phyloP scores from a whole-genome alignment of 2,329 filamentous ascomycete genomes.

The Teratosphaeriaceae sp. region DNA sequence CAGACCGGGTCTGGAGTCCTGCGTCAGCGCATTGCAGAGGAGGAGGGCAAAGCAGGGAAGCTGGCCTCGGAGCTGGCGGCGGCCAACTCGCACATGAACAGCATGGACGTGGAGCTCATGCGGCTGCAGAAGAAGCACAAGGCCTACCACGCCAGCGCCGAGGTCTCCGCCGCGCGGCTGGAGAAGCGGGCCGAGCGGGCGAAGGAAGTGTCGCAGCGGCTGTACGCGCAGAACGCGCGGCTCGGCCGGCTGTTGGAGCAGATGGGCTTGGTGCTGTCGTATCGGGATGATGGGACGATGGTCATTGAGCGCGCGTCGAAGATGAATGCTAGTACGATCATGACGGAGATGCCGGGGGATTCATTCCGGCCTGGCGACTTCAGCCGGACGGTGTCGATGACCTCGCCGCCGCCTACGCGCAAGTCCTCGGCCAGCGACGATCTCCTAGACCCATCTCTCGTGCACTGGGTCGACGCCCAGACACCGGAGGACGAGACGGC shows the following conservation, averaged over 20 bases:
- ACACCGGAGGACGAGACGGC: conserved; percentile 60
- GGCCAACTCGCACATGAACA: conserved; percentile 67
- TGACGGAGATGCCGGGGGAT: conserved; percentile 26
- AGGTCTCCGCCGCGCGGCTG: conserved; percentile 50
- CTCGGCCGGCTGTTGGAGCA: conserved; percentile 78
- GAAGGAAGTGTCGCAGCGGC: conserved; percentile 74
- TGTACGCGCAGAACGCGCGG: conserved; percentile 79
- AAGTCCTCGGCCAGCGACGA: conserved; percentile 44
- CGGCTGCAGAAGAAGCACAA: conserved; percentile 60
- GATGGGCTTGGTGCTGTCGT: conserved; percentile 73
- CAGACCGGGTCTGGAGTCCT: conserved; percentile 77
- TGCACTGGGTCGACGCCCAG: conserved; percentile 74
- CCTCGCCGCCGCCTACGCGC: conserved; percentile 50
- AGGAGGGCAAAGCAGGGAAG: conserved; percentile 62
- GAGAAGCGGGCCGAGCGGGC: conserved; percentile 65
- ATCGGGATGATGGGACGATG: conserved; percentile 63
- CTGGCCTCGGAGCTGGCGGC: conserved; percentile 66
- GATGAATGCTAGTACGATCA: conserved; percentile 42
- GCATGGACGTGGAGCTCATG: conserved; percentile 68
- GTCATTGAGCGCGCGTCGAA: conserved; percentile 64
- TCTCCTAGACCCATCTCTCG: conserved; percentile 56
- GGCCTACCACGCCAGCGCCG: conserved; percentile 42
- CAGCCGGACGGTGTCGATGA: conserved; percentile 49
- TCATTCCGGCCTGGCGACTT: conserved; percentile 30
- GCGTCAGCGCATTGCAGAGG: conserved; percentile 65